Base-by-base conservation (phyloP, 257 asterid species). In the Solanum lycopersicoides region DNA sequence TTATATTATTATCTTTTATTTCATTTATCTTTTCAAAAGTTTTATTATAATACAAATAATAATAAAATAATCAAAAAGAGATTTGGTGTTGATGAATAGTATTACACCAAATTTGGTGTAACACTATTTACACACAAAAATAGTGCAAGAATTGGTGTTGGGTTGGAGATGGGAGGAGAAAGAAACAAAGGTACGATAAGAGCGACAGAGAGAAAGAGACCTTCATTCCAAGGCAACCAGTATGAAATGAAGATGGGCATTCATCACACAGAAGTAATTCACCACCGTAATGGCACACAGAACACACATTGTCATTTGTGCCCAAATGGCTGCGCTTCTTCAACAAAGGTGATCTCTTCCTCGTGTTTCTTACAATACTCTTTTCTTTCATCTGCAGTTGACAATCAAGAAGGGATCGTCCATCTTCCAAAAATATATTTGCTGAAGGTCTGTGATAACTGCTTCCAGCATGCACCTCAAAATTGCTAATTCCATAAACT, bases 221-320 rank as follows among this genome's bases (percentile, higher is more conserved):
- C 96, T 90, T 89, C 92, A 95, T 87, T 83, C 96, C 98, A 88
- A 95, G 91, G 92, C 98, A 95, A 16, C 90, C 90, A 71, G 88
- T 86, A 87, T 95, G 98, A 86, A 89, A 95, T 4, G 96, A 90
- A 82, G 98, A 95, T 59, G 98, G 98, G 84, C 98, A 95, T 76
- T 63, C 90, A 92, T 95, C 98, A 72, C 98, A 95, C 87, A 95
- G 90, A 86, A 95, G 47, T 89, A 95, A 88, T 87, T 93, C 96
- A 76, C 98, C 98, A 86, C 98, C 98, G 87, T 79, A 89, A 87
- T 93, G 97, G 88, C 98, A 95, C 86, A 94, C 90, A 69, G 96
- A 92, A 90, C 98, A 95, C 45, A 94, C 90, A 87, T 89, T 86
- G 89, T 95, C 98, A 87, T 90, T 95, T 65, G 30, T 88, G 41